phyloP scores from a whole-genome alignment of 495 filamentous ascomycete species.

The Hyaloscypha variabilis region DNA sequence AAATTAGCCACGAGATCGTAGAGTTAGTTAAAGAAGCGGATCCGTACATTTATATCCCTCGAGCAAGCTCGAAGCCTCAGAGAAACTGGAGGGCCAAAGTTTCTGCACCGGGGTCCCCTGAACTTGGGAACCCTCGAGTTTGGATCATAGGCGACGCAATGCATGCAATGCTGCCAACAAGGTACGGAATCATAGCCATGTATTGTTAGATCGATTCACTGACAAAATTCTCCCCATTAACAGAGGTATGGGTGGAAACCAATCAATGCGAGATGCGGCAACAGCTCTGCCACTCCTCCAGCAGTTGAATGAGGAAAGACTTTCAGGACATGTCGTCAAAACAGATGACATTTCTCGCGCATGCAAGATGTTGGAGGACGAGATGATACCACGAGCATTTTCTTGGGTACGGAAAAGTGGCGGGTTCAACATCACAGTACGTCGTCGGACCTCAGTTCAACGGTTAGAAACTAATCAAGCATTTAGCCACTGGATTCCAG shows the following conservation, averaged over 20 bases:
- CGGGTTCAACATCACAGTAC: too few species aligned
- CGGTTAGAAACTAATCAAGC: too few species aligned
- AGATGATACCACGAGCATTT: constrained; percentile 1
- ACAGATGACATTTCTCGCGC: neutral
- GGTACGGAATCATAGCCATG: neutral
- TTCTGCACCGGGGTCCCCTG: neutral
- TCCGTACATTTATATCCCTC: neutral
- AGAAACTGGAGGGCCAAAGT: neutral
- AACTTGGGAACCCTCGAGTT: neutral
- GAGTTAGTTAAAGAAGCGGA: neutral
- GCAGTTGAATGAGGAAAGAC: neutral
- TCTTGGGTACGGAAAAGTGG: constrained; percentile 1
- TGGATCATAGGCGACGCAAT: neutral
- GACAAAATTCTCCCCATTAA: too few species aligned
- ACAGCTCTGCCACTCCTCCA: neutral
- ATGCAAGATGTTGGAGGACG: neutral
- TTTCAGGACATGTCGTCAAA: neutral
- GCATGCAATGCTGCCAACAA: neutral
- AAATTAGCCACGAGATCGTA: neutral
- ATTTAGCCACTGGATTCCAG: too few species aligned
- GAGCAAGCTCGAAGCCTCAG: neutral
- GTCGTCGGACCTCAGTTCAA: too few species aligned
- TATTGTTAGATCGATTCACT: too few species aligned
- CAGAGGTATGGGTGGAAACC: constrained; percentile 4
- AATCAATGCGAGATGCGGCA: neutral